These are phyloP conservation scores for Cudoniella acicularis DNA, from an alignment of 495 filamentous ascomycete species.

Conservation along the genomic window DNA sequence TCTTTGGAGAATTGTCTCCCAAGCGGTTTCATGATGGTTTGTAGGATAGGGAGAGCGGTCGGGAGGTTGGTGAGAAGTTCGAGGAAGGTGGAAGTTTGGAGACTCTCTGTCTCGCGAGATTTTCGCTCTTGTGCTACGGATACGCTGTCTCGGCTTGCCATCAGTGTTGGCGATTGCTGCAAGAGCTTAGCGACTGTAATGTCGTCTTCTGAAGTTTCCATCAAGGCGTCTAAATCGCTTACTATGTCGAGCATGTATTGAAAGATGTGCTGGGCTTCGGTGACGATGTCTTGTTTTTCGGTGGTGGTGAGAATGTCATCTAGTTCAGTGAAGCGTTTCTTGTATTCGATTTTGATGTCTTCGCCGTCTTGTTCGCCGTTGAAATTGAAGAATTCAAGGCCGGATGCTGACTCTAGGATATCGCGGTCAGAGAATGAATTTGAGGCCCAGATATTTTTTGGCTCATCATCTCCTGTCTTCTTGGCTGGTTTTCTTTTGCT, in stretches of 20 bases:
- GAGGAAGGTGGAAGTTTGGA: too few species aligned
- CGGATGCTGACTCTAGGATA: slow-evolving; percentile 1
- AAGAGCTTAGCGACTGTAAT: not conserved
- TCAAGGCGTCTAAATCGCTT: slow-evolving; percentile 32
- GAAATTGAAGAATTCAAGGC: slow-evolving; percentile 34
- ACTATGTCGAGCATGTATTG: slow-evolving; percentile 34
- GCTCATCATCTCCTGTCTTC: not conserved
- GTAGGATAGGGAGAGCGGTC: too few species aligned
- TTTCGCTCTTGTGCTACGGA: slow-evolving; percentile 2
- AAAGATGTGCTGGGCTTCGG: slow-evolving; percentile 45
- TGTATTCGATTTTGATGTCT: slow-evolving; percentile 38
- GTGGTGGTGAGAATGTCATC: slow-evolving; percentile 36
- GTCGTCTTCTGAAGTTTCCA: slow-evolving; percentile 5
- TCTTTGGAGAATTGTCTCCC: not conserved
- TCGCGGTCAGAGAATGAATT: not conserved
- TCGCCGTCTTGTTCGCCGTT: slow-evolving; percentile 30
- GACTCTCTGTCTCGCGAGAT: too few species aligned
- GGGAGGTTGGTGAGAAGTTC: too few species aligned
- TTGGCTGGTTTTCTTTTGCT: not conserved
- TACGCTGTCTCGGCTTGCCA: slow-evolving; percentile 11
- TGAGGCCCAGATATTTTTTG: not conserved
- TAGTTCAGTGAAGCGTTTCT: slow-evolving; percentile 32
- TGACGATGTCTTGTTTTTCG: slow-evolving; percentile 45
- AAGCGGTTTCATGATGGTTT: not conserved
- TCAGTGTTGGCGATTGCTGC: not conserved